phyloP scores from a whole-genome alignment of 352 stramenopile genomes.

The Globisporangium iwayamae region DNA sequence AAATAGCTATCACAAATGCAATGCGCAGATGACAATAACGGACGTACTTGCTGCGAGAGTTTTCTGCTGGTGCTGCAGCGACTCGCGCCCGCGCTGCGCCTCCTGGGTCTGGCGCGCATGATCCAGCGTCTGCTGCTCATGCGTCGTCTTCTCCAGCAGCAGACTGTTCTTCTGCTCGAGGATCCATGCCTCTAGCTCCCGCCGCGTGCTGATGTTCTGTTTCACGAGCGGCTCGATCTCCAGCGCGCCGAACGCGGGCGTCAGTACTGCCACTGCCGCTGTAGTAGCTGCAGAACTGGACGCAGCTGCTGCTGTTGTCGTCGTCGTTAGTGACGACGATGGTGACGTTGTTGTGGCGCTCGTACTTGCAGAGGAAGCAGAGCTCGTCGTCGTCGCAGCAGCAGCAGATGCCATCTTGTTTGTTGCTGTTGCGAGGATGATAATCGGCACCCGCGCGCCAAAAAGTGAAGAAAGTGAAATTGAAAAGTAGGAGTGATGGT shows the following conservation, averaged over 20 bases:
- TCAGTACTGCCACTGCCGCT: neutral
- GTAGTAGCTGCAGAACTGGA: neutral
- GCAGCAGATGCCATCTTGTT: neutral
- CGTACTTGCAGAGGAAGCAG: neutral
- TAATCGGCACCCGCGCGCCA: neutral
- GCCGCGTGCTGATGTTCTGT: constrained; percentile 39
- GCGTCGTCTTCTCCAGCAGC: constrained; percentile 36
- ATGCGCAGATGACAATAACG: neutral
- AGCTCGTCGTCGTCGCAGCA: neutral
- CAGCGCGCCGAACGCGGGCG: constrained; percentile 15
- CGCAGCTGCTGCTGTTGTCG: neutral
- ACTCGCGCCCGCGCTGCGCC: constrained; percentile 37
- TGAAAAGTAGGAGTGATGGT: no score
- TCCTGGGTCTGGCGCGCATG: constrained; percentile 32
- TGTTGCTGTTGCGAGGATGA: neutral
- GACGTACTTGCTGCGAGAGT: constrained; percentile 29
- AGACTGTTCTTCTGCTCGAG: constrained; percentile 37
- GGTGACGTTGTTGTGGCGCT: neutral
- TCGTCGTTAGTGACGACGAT: neutral
- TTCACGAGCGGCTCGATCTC: constrained; percentile 42
- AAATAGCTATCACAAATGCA: neutral
- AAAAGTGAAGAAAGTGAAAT: neutral
- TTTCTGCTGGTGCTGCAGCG: constrained; percentile 42
- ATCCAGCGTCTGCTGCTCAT: constrained; percentile 42
- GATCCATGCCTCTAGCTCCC: constrained; percentile 44